Evolutionary conservation across 1,284 basidiomycete species (phyloP).

Genomic region (Crepidotus sp.): DNA sequence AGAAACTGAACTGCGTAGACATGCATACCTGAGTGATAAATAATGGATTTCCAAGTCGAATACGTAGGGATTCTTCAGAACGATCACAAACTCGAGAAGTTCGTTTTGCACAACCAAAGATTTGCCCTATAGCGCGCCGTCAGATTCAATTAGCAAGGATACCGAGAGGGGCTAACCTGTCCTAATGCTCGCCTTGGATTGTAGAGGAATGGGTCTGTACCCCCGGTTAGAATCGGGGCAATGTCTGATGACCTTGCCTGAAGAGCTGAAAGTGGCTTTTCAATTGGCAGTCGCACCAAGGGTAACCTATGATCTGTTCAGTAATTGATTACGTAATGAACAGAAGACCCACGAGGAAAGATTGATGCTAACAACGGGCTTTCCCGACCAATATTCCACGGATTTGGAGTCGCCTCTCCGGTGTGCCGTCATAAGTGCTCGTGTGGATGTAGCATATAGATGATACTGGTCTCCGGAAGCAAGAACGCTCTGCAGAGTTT

Average conservation of each 20-base stretch:
- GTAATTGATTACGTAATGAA: constrained; percentile 12
- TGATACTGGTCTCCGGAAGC: constrained; percentile 68
- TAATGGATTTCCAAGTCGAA: constrained; percentile 85
- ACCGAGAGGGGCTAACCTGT: constrained; percentile 44
- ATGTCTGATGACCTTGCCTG: constrained; percentile 33
- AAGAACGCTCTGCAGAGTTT: constrained; percentile 57
- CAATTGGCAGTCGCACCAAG: constrained; percentile 59
- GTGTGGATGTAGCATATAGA: constrained; percentile 61
- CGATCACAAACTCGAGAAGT: constrained; percentile 70
- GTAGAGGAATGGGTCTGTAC: constrained; percentile 78
- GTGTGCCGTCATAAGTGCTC: constrained; percentile 63
- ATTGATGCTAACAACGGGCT: constrained; percentile 72
- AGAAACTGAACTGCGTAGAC: neutral
- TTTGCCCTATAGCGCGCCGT: constrained; percentile 35
- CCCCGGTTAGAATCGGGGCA: constrained; percentile 42
- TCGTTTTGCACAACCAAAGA: constrained; percentile 78
- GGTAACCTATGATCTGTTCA: constrained; percentile 45
- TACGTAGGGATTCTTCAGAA: constrained; percentile 84
- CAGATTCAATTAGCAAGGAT: constrained; percentile 16
- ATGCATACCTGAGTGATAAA: constrained; percentile 66
- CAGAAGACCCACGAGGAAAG: constrained; percentile 55
- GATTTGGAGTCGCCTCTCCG: constrained; percentile 64
- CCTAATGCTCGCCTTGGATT: constrained; percentile 65
- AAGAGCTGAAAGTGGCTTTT: constrained; percentile 58
- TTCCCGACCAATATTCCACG: constrained; percentile 79